phyloP scores from a whole-genome alignment of 495 filamentous ascomycete species.

The Xylaria flabelliformis region DNA sequence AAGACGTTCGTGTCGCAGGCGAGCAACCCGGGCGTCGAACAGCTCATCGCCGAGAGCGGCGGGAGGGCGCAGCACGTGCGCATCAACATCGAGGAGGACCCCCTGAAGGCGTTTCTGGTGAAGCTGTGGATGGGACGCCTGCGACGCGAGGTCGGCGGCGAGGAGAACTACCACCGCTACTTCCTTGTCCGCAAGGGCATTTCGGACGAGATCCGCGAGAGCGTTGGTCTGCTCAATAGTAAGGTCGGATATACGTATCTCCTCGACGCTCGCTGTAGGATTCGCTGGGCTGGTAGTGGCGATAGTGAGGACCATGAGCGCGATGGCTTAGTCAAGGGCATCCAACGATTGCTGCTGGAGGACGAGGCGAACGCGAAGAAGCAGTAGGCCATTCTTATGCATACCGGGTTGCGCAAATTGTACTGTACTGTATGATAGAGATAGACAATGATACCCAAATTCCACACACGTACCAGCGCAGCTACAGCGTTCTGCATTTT shows the following conservation, averaged over 20 bases:
- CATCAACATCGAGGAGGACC: constrained; percentile 86
- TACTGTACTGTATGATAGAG: constrained; percentile 11
- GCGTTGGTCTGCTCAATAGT: constrained; percentile 81
- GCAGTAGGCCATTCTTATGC: background rate
- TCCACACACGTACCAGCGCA: background rate
- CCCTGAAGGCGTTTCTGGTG: constrained; percentile 76
- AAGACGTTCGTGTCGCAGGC: constrained; percentile 67
- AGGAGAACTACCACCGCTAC: constrained; percentile 72
- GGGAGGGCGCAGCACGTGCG: constrained; percentile 73
- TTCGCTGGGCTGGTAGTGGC: constrained; percentile 96
- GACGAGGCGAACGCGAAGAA: background rate
- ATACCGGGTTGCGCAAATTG: background rate
- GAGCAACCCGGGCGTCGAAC: constrained; percentile 69
- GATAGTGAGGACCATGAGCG: constrained; percentile 70
- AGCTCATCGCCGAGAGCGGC: constrained; percentile 52
- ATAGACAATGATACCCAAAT: constrained; percentile 20
- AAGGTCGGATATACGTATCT: constrained; percentile 96
- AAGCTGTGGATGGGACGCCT: constrained; percentile 69
- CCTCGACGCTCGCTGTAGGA: constrained; percentile 83
- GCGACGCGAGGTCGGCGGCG: constrained; percentile 58
- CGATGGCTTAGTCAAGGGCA: constrained; percentile 70
- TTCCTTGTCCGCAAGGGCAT: constrained; percentile 85
- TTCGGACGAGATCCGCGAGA: constrained; percentile 72
- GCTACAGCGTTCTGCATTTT: background rate
- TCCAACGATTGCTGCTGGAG: constrained; percentile 60